Evolutionary conservation across 441 rosid genomes (phyloP).

Genomic region (Macaranga tanarius): DNA sequence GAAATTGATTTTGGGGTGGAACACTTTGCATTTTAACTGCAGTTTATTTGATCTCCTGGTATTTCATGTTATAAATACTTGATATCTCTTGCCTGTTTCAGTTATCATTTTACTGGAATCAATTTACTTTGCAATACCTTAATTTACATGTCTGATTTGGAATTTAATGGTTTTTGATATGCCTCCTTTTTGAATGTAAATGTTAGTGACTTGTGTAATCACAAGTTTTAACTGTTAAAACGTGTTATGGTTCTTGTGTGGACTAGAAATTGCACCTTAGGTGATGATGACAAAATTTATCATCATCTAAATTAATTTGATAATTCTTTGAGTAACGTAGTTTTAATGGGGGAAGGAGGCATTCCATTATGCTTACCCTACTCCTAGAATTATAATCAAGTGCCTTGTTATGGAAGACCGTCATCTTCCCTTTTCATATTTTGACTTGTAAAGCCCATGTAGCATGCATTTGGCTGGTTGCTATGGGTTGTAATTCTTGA

Average conservation of each 20-base stretch:
- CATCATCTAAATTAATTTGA: background rate
- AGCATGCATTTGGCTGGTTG: background rate
- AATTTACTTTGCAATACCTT: background rate
- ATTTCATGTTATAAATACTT: constrained; percentile 4
- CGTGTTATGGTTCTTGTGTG: background rate
- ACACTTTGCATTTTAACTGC: background rate
- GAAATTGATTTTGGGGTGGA: background rate
- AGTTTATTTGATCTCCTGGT: constrained; percentile 1
- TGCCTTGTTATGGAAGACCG: background rate
- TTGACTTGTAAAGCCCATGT: background rate
- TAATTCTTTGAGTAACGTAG: background rate
- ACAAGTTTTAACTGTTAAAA: background rate
- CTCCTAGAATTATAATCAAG: background rate
- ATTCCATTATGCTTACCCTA: background rate
- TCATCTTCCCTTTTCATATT: background rate
- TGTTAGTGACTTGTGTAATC: background rate
- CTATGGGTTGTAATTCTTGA: background rate
- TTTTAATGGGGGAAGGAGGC: background rate
- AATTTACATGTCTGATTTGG: background rate
- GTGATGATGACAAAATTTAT: background rate
- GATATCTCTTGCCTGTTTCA: background rate
- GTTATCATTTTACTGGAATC: background rate
- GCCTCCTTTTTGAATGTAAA: background rate
- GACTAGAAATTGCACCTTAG: background rate
- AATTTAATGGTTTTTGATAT: background rate